Evolutionary conservation across 1,139 yeast species (phyloP).

Genomic region (Magnusiomyces suaveolens): DNA sequence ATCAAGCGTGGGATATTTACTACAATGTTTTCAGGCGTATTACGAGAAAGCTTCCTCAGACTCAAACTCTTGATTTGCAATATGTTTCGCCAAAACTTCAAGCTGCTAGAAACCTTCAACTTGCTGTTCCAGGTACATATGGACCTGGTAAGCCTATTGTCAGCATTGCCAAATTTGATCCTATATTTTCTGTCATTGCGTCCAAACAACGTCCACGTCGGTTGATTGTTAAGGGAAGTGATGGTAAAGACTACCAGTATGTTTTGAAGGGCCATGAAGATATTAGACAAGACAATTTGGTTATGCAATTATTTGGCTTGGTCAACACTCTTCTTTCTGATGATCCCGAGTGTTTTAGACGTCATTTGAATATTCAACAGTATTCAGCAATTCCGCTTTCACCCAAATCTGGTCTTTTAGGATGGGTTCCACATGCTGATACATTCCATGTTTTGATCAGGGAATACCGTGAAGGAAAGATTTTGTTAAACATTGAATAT

Average conservation of each 20-base stretch:
- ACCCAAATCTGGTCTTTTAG: conserved; percentile 91
- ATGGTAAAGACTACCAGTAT: conserved; percentile 81
- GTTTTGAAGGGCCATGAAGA: conserved; percentile 93
- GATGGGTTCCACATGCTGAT: conserved; percentile 97
- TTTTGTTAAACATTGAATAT: conserved; percentile 83
- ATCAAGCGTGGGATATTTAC: conserved; percentile 97
- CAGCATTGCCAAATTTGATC: conserved; percentile 65
- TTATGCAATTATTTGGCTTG: conserved; percentile 93
- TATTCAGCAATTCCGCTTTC: conserved; percentile 91
- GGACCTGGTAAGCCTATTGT: conserved; percentile 74
- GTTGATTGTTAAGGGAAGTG: conserved; percentile 69
- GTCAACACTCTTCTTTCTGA: conserved; percentile 82
- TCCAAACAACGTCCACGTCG: conserved; percentile 95
- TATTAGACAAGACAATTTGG: conserved; percentile 92
- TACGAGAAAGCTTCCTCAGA: conserved; percentile 77
- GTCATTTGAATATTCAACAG: conserved; percentile 87
- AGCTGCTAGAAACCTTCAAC: conserved; percentile 66
- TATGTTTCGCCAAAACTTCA: conserved; percentile 87
- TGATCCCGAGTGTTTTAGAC: conserved; percentile 91
- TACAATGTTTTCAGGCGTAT: conserved; percentile 89
- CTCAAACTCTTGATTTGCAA: conserved; percentile 78
- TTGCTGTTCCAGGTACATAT: conserved; percentile 93
- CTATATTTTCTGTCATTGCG: conserved; percentile 78
- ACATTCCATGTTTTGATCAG: conserved; percentile 89
- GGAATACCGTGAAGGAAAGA: conserved; percentile 88